These are phyloP conservation scores for Lumnitzera racemosa DNA, from an alignment of 345 rosid genomes.

Conservation along the genomic window DNA sequence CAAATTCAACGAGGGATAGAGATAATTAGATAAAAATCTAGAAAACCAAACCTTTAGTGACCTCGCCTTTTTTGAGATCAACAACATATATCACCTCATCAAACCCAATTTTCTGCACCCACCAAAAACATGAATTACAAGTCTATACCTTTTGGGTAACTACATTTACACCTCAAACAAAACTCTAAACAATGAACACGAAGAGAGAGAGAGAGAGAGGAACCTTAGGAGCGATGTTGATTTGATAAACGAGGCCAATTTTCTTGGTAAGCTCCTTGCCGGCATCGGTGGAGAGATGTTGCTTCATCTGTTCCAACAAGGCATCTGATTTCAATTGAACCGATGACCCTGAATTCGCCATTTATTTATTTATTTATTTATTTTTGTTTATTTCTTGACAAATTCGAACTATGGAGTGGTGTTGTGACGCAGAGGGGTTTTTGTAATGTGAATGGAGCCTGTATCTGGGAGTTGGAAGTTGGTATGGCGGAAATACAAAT, in stretches of 20 bases:
- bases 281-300: constrained; percentile 63
- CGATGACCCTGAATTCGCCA: no score
- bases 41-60: constrained; percentile 59
- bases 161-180: no score
- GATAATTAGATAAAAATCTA: no score
- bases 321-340: constrained; percentile 57
- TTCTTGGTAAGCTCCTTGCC: constrained; percentile 55
- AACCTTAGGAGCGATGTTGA: constrained; percentile 94
- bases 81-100: constrained; percentile 69
- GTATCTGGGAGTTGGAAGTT: no score
- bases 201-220: background rate
- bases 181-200: background rate
- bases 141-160: background rate
- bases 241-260: constrained; percentile 78
- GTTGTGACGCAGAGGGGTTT: no score
- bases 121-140: background rate
- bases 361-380: no score
- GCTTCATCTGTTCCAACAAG: constrained; percentile 62
- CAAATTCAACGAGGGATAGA: no score
- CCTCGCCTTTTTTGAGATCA: constrained; percentile 92
- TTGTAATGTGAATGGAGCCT: no score
- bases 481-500: no score
- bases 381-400: no score
- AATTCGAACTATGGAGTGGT: no score
- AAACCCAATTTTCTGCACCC: constrained; percentile 72